Evolutionary conservation across 768 basidiomycete genomes (phyloP), one percentile per base, ranked within the genome.

Genomic region (Macrolepiota dolichaula): DNA sequence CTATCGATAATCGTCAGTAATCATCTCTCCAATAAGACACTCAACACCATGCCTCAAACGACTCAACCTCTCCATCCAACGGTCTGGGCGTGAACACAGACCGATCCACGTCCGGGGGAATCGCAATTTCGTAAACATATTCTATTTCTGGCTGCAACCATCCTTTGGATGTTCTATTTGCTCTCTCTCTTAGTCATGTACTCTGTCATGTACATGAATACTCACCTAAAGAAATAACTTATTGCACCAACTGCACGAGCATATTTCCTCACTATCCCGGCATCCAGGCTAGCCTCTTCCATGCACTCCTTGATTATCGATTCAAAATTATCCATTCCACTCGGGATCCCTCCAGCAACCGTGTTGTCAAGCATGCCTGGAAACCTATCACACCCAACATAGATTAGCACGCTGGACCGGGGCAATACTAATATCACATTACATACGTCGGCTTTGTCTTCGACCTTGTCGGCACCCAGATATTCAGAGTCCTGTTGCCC

Each of bases 61-160:
- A 88, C 70, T 97, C 95, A 1, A 97, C 97, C 70, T 99, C 97
- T 25, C 93, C 95, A 65, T 99, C 97, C 22, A 84, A 77, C 0
- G 95, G 93, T 55, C 79, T 79, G 6, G 92, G 93, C 51, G 78
- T 76, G 64, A 89, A 84, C 17, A 79, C 73, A 13, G 76, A 71
- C 17, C 81, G 69, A 64, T 85, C 79, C 13, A 67, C 69, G 35
- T 72, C 74, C 4, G 75, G 63, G 0, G 93, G 94, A 22, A 97
- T 81, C 51, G 74, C 72, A 51, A 98, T 77, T 67, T 98, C 94
- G 68, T 94, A 98, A 24, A 89, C 77, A 46, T 66, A 92, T 89
- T 96, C 84, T 32, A 96, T 76, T 75, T 96, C 94, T 2, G 91
- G 92, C 66, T 93, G 93, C 49, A 98, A 76, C 85, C 89, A 96